Percentiles rank a stretch among this genome's conserved stretches.
phyloP scores from a whole-genome alignment of 2,329 filamentous ascomycete species.

The Tolypocladium tundrense region DNA sequence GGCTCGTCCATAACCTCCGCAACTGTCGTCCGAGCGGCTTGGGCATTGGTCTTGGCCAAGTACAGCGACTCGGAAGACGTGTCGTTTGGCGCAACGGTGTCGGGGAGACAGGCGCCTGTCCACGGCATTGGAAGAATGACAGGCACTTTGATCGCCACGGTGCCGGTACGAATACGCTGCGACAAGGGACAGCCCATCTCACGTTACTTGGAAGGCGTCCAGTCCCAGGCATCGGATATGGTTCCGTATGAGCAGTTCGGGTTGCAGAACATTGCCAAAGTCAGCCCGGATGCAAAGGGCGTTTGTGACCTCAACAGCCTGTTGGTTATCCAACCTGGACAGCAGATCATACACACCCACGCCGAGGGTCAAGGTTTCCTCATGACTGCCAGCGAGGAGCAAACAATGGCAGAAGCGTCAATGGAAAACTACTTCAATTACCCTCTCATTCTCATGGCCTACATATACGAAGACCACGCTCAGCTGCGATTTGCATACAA shows the following conservation, averaged over 20 bases:
- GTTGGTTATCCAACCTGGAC: constrained; percentile 14
- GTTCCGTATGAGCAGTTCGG: constrained; percentile 5
- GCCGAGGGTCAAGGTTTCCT: background rate
- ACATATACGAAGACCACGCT: background rate
- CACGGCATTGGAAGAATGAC: background rate
- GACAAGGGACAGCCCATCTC: constrained; percentile 3
- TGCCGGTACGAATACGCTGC: background rate
- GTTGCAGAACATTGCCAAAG: constrained; percentile 10
- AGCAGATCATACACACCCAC: background rate
- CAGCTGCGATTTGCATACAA: constrained; percentile 1
- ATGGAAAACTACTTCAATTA: constrained; percentile 5
- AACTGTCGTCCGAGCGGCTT: background rate
- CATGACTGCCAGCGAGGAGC: background rate
- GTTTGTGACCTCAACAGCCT: constrained; percentile 16
- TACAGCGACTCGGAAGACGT: background rate
- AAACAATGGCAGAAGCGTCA: background rate
- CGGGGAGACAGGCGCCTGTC: background rate
- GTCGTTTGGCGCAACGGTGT: background rate
- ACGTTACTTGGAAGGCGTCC: background rate
- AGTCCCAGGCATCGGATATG: background rate
- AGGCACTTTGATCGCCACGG: background rate
- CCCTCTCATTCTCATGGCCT: constrained; percentile 1
- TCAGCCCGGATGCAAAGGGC: constrained; percentile 5
- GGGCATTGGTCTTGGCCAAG: background rate
- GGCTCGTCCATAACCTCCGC: background rate